phyloP scores from a whole-genome alignment of 108 stramenopile genomes.

The Chaetoceros muelleri region DNA sequence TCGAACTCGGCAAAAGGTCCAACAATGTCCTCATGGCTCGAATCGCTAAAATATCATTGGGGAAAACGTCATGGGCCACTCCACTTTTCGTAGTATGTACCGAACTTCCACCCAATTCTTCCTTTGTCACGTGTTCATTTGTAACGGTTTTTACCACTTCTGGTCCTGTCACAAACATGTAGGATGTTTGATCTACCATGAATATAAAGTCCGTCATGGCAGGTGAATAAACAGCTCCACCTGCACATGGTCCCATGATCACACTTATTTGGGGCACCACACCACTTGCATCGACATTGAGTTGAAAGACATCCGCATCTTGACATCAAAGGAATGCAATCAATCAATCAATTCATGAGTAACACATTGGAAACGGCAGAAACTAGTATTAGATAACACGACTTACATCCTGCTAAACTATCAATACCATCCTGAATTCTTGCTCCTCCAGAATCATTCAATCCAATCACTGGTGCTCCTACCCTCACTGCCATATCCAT shows the following conservation, averaged over 20 bases:
- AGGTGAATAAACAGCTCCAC: conserved; percentile 82
- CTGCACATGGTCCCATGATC: conserved; percentile 94
- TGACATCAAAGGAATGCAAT: too few relatives aligned
- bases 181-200: conserved; percentile 92
- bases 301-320: conserved; percentile 98
- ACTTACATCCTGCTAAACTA: conserved; percentile 51
- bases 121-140: conserved; percentile 94
- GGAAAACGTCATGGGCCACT: conserved; percentile 89
- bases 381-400: not conserved
- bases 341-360: too few relatives aligned
- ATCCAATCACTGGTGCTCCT: conserved; percentile 95
- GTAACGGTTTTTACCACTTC: conserved; percentile 99
- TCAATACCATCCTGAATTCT: conserved; percentile 99
- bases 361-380: too few relatives aligned
- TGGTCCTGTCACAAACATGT: conserved; percentile 99
- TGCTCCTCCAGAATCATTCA: conserved; percentile 98
- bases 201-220: conserved; percentile 99
- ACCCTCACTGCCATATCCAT: conserved; percentile 96
- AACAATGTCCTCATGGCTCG: conserved; percentile 83
- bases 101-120: conserved; percentile 93
- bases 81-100: conserved; percentile 90
- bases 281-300: conserved; percentile 93
- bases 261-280: conserved; percentile 93
- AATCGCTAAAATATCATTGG: conserved; percentile 92
- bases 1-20: conserved; percentile 88